These are phyloP conservation scores for Sporothrix humicola DNA, from an alignment of 2,329 filamentous ascomycete species.

Conservation along the genomic window DNA sequence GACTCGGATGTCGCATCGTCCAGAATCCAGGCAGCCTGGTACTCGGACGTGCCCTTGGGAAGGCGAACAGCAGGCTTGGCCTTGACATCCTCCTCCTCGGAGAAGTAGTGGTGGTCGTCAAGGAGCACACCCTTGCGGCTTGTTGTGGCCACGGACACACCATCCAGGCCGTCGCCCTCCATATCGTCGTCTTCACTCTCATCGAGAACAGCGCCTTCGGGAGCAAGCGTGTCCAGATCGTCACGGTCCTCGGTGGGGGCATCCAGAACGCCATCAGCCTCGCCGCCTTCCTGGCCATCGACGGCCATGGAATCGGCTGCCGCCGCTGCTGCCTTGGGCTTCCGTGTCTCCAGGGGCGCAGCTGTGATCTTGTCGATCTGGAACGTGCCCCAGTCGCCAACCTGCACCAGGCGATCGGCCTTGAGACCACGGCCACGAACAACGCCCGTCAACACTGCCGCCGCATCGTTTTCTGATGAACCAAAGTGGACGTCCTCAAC, in stretches of 20 bases:
- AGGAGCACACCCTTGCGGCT: constrained; percentile 85
- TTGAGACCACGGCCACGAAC: constrained; percentile 87
- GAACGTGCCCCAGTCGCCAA: constrained; percentile 93
- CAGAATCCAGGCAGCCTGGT: constrained; percentile 94
- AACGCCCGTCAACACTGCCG: constrained; percentile 75
- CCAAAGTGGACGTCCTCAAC: constrained; percentile 81
- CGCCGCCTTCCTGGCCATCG: constrained; percentile 57
- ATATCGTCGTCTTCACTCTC: constrained; percentile 40
- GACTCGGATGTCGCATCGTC: constrained; percentile 76
- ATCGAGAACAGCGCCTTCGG: constrained; percentile 81
- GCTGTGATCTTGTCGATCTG: constrained; percentile 88
- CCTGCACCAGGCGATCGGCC: constrained; percentile 84
- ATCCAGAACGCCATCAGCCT: constrained; percentile 62
- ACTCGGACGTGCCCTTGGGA: constrained; percentile 89
- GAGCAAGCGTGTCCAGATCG: constrained; percentile 80
- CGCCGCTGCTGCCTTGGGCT: constrained; percentile 52
- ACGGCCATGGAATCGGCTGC: constrained; percentile 67
- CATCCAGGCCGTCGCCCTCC: constrained; percentile 62
- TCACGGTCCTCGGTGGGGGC: constrained; percentile 79
- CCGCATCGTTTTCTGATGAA: constrained; percentile 51
- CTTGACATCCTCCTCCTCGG: constrained; percentile 75
- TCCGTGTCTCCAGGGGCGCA: constrained; percentile 68
- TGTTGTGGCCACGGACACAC: constrained; percentile 47
- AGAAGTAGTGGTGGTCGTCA: constrained; percentile 98
- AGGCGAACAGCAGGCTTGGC: constrained; percentile 71